phyloP scores from a whole-genome alignment of 108 stramenopile genomes.

The Cylindrotheca fusiformis region DNA sequence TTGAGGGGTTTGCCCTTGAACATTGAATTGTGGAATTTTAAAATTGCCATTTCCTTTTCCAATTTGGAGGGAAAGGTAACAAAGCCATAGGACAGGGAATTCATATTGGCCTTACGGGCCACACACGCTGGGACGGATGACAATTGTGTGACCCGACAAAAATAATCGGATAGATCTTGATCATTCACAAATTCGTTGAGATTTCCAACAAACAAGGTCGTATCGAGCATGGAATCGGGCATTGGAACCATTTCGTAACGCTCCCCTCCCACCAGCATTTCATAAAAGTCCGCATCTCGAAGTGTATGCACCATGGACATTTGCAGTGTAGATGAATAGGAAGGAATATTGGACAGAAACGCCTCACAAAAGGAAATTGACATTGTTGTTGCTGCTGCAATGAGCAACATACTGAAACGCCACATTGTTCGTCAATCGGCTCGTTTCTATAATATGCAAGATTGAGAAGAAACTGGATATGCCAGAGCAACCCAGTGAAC shows the following conservation, averaged over 20 bases:
- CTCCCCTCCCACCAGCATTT: slow-evolving; percentile 65
- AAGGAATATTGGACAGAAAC: background rate
- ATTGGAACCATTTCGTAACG: slow-evolving; percentile 78
- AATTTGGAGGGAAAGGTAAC: slow-evolving; percentile 49
- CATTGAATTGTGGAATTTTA: slow-evolving; percentile 59
- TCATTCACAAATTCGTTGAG: slow-evolving; percentile 77
- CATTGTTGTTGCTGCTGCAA: background rate
- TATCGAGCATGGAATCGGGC: slow-evolving; percentile 76
- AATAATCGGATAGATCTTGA: slow-evolving; percentile 63
- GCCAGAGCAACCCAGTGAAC: no score
- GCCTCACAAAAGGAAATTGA: background rate
- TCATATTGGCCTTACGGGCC: slow-evolving; percentile 61
- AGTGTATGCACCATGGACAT: slow-evolving; percentile 9
- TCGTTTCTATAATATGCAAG: no score
- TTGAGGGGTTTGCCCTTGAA: slow-evolving; percentile 54
- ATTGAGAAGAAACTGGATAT: no score
- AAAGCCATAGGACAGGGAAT: slow-evolving; percentile 73
- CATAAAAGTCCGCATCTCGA: slow-evolving; percentile 52
- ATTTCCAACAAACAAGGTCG: slow-evolving; percentile 80
- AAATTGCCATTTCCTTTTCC: slow-evolving; percentile 41
- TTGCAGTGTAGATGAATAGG: background rate
- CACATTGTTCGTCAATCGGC: no score
- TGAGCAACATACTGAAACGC: no score
- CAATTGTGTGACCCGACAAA: slow-evolving; percentile 55
- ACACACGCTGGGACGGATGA: slow-evolving; percentile 75